phyloP scores from a whole-genome alignment of 2,329 filamentous ascomycete species.

The Calonectria henricotiae region DNA sequence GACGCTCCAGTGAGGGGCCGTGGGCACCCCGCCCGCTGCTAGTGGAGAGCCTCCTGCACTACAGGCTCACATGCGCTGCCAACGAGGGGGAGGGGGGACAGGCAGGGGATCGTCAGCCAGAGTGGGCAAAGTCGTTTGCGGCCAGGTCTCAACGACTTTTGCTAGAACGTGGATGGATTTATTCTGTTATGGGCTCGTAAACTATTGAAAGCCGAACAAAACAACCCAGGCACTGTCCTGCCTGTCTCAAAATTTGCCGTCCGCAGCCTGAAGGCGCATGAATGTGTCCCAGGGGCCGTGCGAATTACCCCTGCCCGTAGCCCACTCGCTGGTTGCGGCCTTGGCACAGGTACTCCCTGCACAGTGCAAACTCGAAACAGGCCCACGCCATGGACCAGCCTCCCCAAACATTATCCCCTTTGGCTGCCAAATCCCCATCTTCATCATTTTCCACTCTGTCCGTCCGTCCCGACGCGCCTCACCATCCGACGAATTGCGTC shows the following conservation, averaged over 20 bases:
- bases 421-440: slow-evolving; percentile 46
- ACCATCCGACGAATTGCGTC: slow-evolving; percentile 45
- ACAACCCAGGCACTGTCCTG: background rate
- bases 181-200: background rate
- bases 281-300: slow-evolving; percentile 5
- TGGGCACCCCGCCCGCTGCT: slow-evolving; percentile 30
- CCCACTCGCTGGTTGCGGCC: slow-evolving; percentile 26
- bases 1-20: slow-evolving; percentile 30
- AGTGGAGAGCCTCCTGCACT: slow-evolving; percentile 33
- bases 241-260: slow-evolving; percentile 10
- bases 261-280: slow-evolving; percentile 2
- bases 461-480: slow-evolving; percentile 47
- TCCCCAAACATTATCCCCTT: slow-evolving; percentile 46
- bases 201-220: background rate
- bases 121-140: slow-evolving; percentile 5
- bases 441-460: slow-evolving; percentile 43
- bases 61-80: slow-evolving; percentile 31
- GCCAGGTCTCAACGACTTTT: slow-evolving; percentile 3
- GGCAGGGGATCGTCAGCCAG: background rate
- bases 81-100: slow-evolving; percentile 26
- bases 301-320: slow-evolving; percentile 19
- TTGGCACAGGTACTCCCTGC: slow-evolving; percentile 34
- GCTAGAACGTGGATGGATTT: slow-evolving; percentile 6
- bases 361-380: slow-evolving; percentile 46
- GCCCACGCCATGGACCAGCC: slow-evolving; percentile 44